A percentile compares a stretch with the other conserved stretches of the same genome.
Evolutionary conservation across 768 basidiomycete genomes (phyloP).

Genomic region (Russula olivacea): DNA sequence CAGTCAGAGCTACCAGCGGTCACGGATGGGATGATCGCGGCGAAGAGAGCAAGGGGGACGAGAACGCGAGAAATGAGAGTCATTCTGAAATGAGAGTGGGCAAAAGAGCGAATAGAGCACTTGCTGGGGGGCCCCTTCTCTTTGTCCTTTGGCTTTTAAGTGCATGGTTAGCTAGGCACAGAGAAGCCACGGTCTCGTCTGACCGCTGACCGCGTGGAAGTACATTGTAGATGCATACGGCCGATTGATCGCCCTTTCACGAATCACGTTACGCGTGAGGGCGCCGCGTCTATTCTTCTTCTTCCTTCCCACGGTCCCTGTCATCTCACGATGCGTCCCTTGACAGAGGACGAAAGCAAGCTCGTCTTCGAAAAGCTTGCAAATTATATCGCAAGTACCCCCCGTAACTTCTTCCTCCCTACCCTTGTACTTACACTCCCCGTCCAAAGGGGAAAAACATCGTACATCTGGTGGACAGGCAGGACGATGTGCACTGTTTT

Average conservation of each 20-base stretch:
- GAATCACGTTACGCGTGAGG: too few relatives aligned
- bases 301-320: neutral
- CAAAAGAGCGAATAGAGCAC: slow-evolving; percentile 2
- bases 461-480: slow-evolving; percentile 89
- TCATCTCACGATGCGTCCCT: slow-evolving; percentile 65
- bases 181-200: too few relatives aligned
- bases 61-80: slow-evolving; percentile 30
- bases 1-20: slow-evolving; percentile 28
- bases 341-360: slow-evolving; percentile 97
- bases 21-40: slow-evolving; percentile 23
- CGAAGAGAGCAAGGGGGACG: neutral
- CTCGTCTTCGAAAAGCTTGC: slow-evolving; percentile 94
- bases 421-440: neutral
- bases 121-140: too few relatives aligned
- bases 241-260: too few relatives aligned
- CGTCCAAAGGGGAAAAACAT: slow-evolving; percentile 82
- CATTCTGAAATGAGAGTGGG: slow-evolving; percentile 33
- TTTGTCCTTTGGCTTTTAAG: too few relatives aligned
- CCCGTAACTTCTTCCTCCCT: neutral
- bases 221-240: too few relatives aligned
- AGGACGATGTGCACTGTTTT: slow-evolving; percentile 94
- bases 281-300: too few relatives aligned
- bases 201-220: neutral
- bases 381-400: slow-evolving; percentile 77
- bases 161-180: too few relatives aligned